Evolutionary conservation across 441 rosid genomes (phyloP).

Genomic region (Bruguiera hainesii): DNA sequence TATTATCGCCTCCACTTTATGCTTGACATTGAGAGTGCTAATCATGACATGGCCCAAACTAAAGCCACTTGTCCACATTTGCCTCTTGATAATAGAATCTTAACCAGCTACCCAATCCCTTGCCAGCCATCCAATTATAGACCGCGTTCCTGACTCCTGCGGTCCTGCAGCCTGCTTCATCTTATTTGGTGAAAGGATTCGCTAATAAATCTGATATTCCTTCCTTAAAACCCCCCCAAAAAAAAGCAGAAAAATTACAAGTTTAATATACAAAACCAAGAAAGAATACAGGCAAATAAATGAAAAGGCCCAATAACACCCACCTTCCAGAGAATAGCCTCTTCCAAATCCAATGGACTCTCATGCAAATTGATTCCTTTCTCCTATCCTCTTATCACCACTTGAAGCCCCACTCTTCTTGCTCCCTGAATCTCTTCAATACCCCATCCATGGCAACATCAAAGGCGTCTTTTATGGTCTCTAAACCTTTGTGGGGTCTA

Average conservation of each 20-base stretch:
- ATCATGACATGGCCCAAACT: neutral
- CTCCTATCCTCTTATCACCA: constrained; percentile 31
- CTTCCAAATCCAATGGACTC: neutral
- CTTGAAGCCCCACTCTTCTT: constrained; percentile 51
- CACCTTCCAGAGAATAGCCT: too few relatives aligned
- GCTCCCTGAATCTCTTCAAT: constrained; percentile 65
- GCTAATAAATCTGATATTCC: too few relatives aligned
- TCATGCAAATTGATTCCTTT: neutral
- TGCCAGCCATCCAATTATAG: neutral
- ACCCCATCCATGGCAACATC: constrained; percentile 85
- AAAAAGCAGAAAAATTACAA: neutral
- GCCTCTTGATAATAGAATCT: neutral
- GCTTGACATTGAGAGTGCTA: too few relatives aligned
- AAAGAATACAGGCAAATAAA: neutral
- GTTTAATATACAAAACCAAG: constrained; percentile 1
- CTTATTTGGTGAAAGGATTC: neutral
- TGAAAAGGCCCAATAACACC: too few relatives aligned
- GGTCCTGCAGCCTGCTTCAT: constrained; percentile 1
- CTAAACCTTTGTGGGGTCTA: constrained; percentile 50
- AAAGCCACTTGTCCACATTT: neutral
- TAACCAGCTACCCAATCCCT: neutral
- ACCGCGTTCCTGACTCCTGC: neutral
- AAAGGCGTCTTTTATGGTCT: constrained; percentile 66
- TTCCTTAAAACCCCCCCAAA: too few relatives aligned
- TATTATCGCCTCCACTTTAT: neutral